These are phyloP conservation scores for Fusarium sp. DNA, from an alignment of 2,329 filamentous ascomycete species.

Conservation along the genomic window DNA sequence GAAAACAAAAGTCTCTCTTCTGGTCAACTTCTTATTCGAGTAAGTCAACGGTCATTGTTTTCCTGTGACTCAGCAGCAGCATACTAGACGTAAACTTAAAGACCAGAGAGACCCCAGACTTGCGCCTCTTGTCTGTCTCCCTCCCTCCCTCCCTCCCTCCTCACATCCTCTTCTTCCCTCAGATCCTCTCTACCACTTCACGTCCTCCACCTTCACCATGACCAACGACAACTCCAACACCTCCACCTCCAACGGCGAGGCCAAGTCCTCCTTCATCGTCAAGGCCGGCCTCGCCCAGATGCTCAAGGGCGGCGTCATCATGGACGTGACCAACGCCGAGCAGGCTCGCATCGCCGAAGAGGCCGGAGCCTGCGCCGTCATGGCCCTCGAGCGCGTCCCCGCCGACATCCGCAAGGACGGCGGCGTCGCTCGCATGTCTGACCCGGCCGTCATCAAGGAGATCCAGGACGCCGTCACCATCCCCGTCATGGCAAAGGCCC, in stretches of 20 bases:
- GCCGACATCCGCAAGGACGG: conserved; percentile 94
- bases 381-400: conserved; percentile 97
- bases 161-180: neutral
- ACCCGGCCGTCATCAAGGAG: conserved; percentile 92
- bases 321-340: conserved; percentile 95
- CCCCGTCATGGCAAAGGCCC: conserved; percentile 98
- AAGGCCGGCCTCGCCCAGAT: conserved; percentile 97
- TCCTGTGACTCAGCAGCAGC: conserved; percentile 20
- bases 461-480: conserved; percentile 97
- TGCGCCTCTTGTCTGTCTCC: neutral
- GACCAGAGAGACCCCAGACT: conserved; percentile 3
- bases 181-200: neutral
- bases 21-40: conserved; percentile 28
- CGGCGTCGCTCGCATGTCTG: conserved; percentile 96
- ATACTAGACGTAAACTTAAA: conserved; percentile 15
- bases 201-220: conserved; percentile 40
- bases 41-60: conserved; percentile 11
- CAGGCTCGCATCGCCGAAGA: conserved; percentile 98
- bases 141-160: neutral
- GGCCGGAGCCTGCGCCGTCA: conserved; percentile 94
- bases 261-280: conserved; percentile 77
- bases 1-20: neutral
- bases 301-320: conserved; percentile 99
- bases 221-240: conserved; percentile 48
- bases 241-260: conserved; percentile 48